phyloP scores from a whole-genome alignment of 768 basidiomycete genomes.

The Bullera alba region DNA sequence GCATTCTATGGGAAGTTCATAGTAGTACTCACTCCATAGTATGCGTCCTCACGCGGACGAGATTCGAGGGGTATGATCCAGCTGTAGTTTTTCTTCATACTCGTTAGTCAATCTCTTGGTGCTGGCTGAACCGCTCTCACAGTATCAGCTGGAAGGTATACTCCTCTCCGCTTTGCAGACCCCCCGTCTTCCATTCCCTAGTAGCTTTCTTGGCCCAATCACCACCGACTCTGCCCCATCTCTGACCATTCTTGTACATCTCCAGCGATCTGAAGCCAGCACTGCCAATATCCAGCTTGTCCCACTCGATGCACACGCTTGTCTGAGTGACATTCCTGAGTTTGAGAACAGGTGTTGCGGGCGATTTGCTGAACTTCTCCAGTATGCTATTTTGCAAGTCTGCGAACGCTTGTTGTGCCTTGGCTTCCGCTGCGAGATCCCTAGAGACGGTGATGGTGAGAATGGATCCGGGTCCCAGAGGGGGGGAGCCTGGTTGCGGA shows the following conservation, averaged over 20 bases:
- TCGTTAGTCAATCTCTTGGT: not conserved
- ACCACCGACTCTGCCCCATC: slow-evolving; percentile 58
- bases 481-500: slow-evolving; percentile 50
- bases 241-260: slow-evolving; percentile 84
- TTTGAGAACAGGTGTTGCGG: slow-evolving; percentile 69
- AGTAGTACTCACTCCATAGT: slow-evolving; percentile 55
- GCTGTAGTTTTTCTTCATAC: slow-evolving; percentile 60
- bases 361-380: slow-evolving; percentile 64
- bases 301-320: slow-evolving; percentile 94
- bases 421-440: slow-evolving; percentile 74
- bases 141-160: slow-evolving; percentile 93
- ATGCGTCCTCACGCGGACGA: slow-evolving; percentile 78
- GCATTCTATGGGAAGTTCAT: no score
- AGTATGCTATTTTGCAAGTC: slow-evolving; percentile 73
- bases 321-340: slow-evolving; percentile 94
- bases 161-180: slow-evolving; percentile 52
- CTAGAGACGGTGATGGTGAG: slow-evolving; percentile 93
- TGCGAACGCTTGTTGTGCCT: slow-evolving; percentile 76
- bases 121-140: slow-evolving; percentile 47
- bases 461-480: slow-evolving; percentile 86
- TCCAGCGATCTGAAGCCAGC: slow-evolving; percentile 81
- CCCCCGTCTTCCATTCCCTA: slow-evolving; percentile 40
- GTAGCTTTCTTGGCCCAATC: slow-evolving; percentile 58
- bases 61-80: slow-evolving; percentile 78
- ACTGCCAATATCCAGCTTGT: slow-evolving; percentile 70